Base-by-base conservation (phyloP, 371 early-diverging fungal species). In the Syncephalastrum sp. region DNA sequence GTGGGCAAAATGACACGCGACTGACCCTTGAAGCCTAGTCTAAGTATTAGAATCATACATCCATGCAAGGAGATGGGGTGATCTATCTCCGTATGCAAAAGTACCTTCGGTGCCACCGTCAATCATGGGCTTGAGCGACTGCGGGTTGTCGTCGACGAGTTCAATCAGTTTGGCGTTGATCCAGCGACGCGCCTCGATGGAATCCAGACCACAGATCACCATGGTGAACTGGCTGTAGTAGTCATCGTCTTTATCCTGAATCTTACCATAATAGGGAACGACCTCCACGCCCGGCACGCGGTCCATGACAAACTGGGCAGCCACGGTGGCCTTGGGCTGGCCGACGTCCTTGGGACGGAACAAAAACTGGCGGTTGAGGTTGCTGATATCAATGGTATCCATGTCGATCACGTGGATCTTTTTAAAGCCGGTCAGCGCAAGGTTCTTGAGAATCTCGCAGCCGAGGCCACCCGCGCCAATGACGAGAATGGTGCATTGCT, bases 381-480 rank as follows among this genome's bases (percentile, higher is more conserved):
- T 99, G 47, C 97, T 94, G 42, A 98, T 68, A 61, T 99, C 99
- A 50, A 99, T 98, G 0, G 96, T 96, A 74, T 99, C 99, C 72
- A 96, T 82, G 79, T 99, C 99, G 61, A 99, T 91, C 27, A 95
- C 83, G 56, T 92, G 86, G 33, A 98, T 90, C 57, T 90, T 68
- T 58, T 75, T 79, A 68, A 97, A 96, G 4, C 97, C 97, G 15
- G 88, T 78, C 69, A 95, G 70, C 17, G 93, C 94, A 24, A 99
- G 82, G 68, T 95, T 91, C 70, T 99, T 99, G 25, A 98, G 81
- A 42, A 99, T 81, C 70, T 99, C 99, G 71, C 99, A 99, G 13
- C 99, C 99, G 44, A 99, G 91, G 12, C 99, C 99, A 57, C 99
- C 99, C 3, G 94, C 92, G 15, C 95, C 95, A 38, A 94, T 91